Evolutionary conservation across 805 yeast genomes (phyloP).

Genomic region (Schizosaccharomyces japonicus): DNA sequence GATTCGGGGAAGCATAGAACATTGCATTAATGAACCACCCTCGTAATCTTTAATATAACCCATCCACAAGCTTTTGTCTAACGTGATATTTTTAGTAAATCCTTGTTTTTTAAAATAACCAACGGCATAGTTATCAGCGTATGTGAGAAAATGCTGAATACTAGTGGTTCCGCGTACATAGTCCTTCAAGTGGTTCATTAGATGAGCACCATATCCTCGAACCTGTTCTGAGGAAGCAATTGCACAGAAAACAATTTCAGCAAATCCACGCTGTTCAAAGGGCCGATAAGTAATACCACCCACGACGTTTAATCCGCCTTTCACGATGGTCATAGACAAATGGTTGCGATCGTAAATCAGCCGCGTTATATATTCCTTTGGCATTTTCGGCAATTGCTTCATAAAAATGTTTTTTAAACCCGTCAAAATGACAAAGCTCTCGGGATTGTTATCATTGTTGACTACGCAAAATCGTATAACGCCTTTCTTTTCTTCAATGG

Average conservation of each 20-base stretch:
- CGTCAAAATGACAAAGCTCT: conserved; percentile 72
- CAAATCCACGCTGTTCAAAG: conserved; percentile 70
- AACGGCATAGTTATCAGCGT: conserved; percentile 96
- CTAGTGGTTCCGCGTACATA: conserved; percentile 75
- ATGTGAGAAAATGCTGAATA: conserved; percentile 67
- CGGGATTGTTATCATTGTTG: conserved; percentile 73
- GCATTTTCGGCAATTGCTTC: conserved; percentile 96
- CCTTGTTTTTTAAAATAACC: conserved; percentile 98
- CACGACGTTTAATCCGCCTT: conserved; percentile 81
- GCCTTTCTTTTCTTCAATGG: conserved; percentile 78
- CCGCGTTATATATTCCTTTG: conserved; percentile 83
- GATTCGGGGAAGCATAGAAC: conserved; percentile 71
- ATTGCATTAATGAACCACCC: conserved; percentile 96
- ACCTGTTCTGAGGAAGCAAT: conserved; percentile 94
- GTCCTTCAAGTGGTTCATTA: conserved; percentile 93
- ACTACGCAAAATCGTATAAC: conserved; percentile 89
- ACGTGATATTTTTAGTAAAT: conserved; percentile 76
- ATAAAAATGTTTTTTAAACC: conserved; percentile 92
- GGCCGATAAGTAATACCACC: conserved; percentile 97
- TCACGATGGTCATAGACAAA: conserved; percentile 82
- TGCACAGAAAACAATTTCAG: conserved; percentile 96
- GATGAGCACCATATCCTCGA: conserved; percentile 92
- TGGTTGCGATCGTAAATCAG: conserved; percentile 86
- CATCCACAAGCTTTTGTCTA: conserved; percentile 79
- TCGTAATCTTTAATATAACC: conserved; percentile 97